Percentiles rank a stretch among this genome's conserved stretches.
phyloP scores from a whole-genome alignment of 208 protist species.

The Leishmania major region DNA sequence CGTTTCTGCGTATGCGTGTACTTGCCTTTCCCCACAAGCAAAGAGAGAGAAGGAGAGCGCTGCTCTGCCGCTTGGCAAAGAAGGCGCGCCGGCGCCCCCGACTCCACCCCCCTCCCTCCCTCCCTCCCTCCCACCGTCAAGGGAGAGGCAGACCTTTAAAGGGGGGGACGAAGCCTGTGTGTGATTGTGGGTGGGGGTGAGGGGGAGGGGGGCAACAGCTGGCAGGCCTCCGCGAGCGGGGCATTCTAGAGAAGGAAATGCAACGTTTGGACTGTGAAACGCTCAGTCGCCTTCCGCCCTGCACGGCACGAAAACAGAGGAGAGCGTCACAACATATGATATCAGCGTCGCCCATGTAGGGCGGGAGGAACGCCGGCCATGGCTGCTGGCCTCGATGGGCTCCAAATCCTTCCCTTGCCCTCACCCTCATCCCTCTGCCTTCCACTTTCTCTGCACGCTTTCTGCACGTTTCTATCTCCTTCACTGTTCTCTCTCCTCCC shows the following conservation, averaged over 20 bases:
- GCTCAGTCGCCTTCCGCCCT: neutral
- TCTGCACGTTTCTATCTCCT: neutral
- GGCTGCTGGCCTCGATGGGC: neutral
- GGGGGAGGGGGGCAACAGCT: neutral
- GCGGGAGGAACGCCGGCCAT: neutral
- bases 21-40: neutral
- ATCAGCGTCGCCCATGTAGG: neutral
- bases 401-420: neutral
- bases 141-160: neutral
- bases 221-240: neutral
- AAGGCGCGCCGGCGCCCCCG: neutral
- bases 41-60: constrained; percentile 7
- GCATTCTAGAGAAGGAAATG: neutral
- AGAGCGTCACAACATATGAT: neutral
- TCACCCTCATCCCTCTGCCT: neutral
- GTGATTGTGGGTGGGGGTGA: no score
- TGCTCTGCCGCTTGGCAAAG: neutral
- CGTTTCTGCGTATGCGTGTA: neutral
- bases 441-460: neutral
- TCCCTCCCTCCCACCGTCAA: neutral
- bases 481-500: neutral
- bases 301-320: no score
- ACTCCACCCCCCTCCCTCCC: neutral
- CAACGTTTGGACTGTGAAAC: neutral
- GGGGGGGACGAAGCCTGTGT: neutral